Percentiles rank a stretch among this genome's conserved stretches.
Conservation (phyloP, 306 rosid species). For the Mimosa pudica region DNA sequence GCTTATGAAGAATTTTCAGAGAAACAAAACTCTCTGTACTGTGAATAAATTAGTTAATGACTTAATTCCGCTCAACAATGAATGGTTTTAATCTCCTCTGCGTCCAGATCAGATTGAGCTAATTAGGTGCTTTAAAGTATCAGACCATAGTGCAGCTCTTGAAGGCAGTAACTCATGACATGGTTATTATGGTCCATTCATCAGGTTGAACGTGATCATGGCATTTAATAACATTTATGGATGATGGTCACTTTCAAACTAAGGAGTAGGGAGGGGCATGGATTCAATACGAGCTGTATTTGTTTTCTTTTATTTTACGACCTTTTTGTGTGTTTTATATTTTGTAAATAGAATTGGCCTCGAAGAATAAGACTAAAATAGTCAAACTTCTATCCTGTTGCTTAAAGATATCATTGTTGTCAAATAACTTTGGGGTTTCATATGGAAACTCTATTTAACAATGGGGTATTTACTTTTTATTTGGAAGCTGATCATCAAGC, state of each 20-base stretch:
- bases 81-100: neutral
- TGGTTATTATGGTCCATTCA: neutral
- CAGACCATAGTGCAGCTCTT: neutral
- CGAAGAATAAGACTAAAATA: neutral
- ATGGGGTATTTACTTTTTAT: neutral
- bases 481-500: neutral
- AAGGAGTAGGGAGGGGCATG: neutral
- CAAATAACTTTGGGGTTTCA: neutral
- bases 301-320: too few species aligned
- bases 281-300: neutral
- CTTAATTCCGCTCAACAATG: neutral
- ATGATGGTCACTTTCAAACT: neutral
- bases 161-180: neutral
- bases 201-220: neutral
- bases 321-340: neutral
- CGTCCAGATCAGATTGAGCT: neutral
- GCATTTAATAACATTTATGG: neutral
- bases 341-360: neutral
- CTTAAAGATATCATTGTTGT: neutral
- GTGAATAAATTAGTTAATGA: neutral
- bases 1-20: neutral
- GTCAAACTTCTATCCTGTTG: neutral
- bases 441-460: neutral
- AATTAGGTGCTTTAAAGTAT: neutral
- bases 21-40: neutral